Evolutionary conservation across 345 rosid genomes (phyloP), one percentile per base, ranked within the genome.

Genomic region (Gossypium raimondii): DNA sequence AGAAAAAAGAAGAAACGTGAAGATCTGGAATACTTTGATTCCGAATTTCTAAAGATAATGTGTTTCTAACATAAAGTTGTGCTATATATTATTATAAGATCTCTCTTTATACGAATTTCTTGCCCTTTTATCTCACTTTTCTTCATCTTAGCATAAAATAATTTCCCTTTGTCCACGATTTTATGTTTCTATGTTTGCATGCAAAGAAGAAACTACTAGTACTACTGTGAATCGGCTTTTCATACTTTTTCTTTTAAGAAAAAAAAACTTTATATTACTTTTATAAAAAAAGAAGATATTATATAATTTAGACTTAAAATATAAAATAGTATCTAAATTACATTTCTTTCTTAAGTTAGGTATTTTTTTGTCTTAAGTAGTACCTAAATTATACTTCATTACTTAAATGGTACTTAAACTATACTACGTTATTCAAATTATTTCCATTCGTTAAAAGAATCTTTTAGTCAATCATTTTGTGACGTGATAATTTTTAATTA

Each of bases 81-180:
- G 20, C 27, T 56, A 3, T 20, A 20, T 20, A 20, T 20, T 5
- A 14, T 8, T 29, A 4, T 3, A 16, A 52, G 11, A 34, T 11
- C 17, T 59, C 10, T 53, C 20, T 55, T 72, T 64, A 29, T 64
- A 48, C 17, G n/a, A 22, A 59, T 67, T 6, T 73, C 58, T n/a
- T 38, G 27, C 20, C 24, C 11, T 57, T 55, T 58, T n/a, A n/a
- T 20, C 27, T 12, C 29, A 18, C 73, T 73, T 73, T 1, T 73
- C 59, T 56, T 65, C 11, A 17, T 12, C 65, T 69, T 43, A 9
- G 22, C 44, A 71, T 56, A 51, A 13, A 3, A 18, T 11, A 47
- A 4, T 7, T 50, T 48, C 22, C 29, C 81, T 24, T 78, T 73
- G 47, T 60, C 53, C 29, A 44, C 70, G 58, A 67, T 41, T 68